Evolutionary conservation across 2,329 filamentous ascomycete species (phyloP).

Genomic region (Diplodia corticola): DNA sequence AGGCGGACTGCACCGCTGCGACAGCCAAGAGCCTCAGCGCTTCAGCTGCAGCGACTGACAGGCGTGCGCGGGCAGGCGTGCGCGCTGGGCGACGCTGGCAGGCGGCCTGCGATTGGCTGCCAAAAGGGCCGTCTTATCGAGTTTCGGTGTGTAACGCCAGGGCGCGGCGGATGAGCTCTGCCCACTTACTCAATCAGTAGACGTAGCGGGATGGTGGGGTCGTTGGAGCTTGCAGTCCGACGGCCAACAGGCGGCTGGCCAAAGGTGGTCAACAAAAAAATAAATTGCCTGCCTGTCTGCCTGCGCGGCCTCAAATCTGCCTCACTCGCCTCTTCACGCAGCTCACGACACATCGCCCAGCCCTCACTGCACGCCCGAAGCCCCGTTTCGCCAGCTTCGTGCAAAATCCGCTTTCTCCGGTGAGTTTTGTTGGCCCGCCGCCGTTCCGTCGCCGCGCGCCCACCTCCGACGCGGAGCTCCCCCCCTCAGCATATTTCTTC

Average conservation of each 20-base stretch:
- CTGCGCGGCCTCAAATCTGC: not conserved
- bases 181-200: constrained; percentile 14
- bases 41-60: not conserved
- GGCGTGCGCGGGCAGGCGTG: not conserved
- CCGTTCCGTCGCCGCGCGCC: constrained; percentile 1
- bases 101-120: not conserved
- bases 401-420: constrained; percentile 6
- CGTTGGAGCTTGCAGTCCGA: not conserved
- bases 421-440: constrained; percentile 15
- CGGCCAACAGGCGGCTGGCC: not conserved
- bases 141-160: constrained; percentile 21
- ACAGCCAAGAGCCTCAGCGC: constrained; percentile 1
- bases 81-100: not conserved
- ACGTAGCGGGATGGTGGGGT: constrained; percentile 14
- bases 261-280: constrained; percentile 17
- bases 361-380: not conserved
- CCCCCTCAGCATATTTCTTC: constrained; percentile 22
- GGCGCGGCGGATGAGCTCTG: constrained; percentile 17
- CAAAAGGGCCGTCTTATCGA: constrained; percentile 17
- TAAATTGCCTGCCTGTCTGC: constrained; percentile 2
- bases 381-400: not conserved
- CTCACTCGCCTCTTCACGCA: not conserved
- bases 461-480: constrained; percentile 20
- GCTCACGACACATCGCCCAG: not conserved
- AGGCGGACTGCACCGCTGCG: not conserved